Conservation (phyloP, 345 rosid genomes). For the Psidium guajava region DNA sequence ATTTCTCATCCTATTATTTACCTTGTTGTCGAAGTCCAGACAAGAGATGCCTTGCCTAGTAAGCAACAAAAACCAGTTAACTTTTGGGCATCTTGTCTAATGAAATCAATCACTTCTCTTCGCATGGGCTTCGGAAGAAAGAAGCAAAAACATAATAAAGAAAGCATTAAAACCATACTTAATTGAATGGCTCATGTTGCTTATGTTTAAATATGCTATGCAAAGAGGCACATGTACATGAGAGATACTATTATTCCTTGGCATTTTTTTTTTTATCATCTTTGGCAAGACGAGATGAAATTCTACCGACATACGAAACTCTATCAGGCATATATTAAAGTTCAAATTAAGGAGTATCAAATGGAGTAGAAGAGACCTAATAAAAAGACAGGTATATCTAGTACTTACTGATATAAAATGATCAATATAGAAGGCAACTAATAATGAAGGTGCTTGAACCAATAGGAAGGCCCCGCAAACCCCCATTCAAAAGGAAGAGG, state of each 20-base stretch:
- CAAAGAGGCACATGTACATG: not conserved
- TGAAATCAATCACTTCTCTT: not conserved
- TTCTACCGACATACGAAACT: not conserved
- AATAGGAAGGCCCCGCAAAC: not conserved
- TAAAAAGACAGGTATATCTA: not conserved
- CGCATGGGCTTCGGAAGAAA: not conserved
- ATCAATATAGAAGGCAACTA: not conserved
- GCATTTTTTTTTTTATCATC: not conserved
- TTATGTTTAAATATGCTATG: not conserved
- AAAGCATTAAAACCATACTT: not conserved
- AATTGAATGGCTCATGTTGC: not conserved
- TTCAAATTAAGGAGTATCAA: not conserved
- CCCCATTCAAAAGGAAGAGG: not conserved
- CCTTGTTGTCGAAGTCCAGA: constrained; percentile 78
- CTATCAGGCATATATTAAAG: not conserved
- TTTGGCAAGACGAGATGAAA: not conserved
- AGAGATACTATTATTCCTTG: not conserved
- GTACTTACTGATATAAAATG: not conserved
- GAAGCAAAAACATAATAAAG: not conserved
- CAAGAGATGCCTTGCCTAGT: constrained; percentile 57
- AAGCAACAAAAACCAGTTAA: constrained; percentile 5
- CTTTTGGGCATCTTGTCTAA: not conserved
- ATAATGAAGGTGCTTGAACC: not conserved
- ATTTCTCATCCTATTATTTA: constrained; percentile 2
- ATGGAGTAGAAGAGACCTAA: not conserved